A percentile compares a stretch with the other conserved stretches of the same genome.
Conservation (phyloP, 2,329 filamentous ascomycete genomes). For the Pseudocercospora pini-densiflorae region DNA sequence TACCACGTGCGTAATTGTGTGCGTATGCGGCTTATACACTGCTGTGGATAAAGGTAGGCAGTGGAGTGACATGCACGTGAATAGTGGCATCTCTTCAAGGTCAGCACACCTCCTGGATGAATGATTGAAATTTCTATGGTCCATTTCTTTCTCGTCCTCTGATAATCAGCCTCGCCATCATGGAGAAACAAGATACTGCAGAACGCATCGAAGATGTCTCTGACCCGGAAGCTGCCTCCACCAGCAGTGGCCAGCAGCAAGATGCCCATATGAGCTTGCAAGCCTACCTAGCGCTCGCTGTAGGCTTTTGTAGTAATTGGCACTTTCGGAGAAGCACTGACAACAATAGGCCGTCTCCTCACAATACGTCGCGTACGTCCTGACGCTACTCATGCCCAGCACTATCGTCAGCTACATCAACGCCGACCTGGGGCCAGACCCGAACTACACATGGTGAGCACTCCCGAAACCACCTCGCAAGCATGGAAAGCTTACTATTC, state of each 20-base stretch:
- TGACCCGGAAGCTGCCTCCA: background rate
- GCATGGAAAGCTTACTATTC: background rate
- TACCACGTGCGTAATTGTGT: background rate
- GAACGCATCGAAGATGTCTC: constrained; percentile 4
- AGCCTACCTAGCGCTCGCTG: constrained; percentile 18
- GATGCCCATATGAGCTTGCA: constrained; percentile 3
- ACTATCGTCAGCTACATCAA: constrained; percentile 25
- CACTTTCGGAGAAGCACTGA: constrained; percentile 3
- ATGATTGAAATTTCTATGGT: background rate
- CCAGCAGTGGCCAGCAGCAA: background rate
- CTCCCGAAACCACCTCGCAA: background rate
- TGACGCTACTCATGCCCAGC: constrained; percentile 23
- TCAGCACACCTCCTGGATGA: background rate
- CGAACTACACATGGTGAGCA: constrained; percentile 22
- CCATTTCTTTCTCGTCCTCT: background rate
- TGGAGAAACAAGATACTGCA: background rate
- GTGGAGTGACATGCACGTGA: background rate
- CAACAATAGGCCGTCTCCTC: background rate
- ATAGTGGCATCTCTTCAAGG: background rate
- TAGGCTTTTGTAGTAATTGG: too few species aligned
- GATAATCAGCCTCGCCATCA: background rate
- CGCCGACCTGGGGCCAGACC: constrained; percentile 20
- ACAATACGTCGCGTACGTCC: constrained; percentile 7
- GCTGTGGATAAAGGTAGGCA: constrained; percentile 16
- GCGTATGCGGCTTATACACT: background rate